Evolutionary conservation across 495 filamentous ascomycete species (phyloP), one percentile per base, ranked within the genome.

Genomic region (Hyaloscypha hepaticicola): DNA sequence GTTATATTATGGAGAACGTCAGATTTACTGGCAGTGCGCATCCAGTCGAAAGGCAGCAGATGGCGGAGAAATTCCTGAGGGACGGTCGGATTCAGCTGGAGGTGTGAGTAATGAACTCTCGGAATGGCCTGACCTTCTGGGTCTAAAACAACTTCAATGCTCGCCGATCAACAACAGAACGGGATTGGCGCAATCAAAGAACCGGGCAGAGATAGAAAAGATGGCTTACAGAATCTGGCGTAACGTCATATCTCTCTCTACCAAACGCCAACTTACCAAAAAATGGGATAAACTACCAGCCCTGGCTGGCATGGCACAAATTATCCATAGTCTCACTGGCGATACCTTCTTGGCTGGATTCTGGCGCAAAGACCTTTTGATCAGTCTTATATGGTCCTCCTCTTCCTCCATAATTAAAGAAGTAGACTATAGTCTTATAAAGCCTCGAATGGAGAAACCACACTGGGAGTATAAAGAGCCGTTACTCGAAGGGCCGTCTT

Each of bases 321-420:
- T 64, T 33, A 66, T 69, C 28, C 34, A 63, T 29, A 55, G 65
- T 14, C 25, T 49, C 24, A 64, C 55, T 26, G 51, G 52, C 58
- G 58, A 69, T 16, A 66, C 67, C 3, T 71, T 66, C 27, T 52
- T 69, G 16, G 68, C 69, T 19, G 69, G 69, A 5, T 52, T 66
- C 19, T 71, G 67, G 69, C 55, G 55, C 21, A 33, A 21, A 19
- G 12, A 58, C 27, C 55, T 58, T 34, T 58, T 58, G 29, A 16
- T 58, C 4, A 58, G 55, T 34, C 55, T 58, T 33, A 31, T 58
- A 19, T 58, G 55, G 55, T 19, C 55, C n/a, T 19, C 11, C n/a
- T 19, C 29, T 12, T 6, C 21, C 6, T 58, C 31, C 11, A 31
- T 22, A 8, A 5, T 58, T 7, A 58, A 22, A 58, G 55, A 58